Evolutionary conservation across 176 grass and related monocot species (phyloP), one percentile per base, ranked within the genome.

Genomic region (Bromus sterilis): DNA sequence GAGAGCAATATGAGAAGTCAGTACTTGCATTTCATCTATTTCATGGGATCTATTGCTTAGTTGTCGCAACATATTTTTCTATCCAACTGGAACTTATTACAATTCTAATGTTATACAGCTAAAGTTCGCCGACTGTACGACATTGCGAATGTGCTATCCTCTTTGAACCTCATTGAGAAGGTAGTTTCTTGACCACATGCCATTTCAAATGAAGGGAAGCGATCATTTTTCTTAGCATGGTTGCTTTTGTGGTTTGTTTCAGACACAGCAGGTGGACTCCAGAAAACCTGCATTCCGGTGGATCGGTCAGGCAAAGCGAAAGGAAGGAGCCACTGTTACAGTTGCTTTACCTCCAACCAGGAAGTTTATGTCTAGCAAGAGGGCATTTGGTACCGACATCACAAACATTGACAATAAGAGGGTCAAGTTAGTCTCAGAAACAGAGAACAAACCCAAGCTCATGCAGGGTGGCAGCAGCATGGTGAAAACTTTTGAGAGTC

Each of bases 241-340:
- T 40, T 77, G 75, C 51, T 85, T 77, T 10, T 23, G 40, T 71
- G 40, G 49, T 77, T 55, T 66, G 44, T 90, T 88, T 31, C 83
- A 98, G 95, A 93, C 84, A 6, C 92, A 92, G 5, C 90, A 98
- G 75, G 25, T 46, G 4, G 92, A 98, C 15, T 82, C 95, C 34
- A 83, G 92, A 83, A 98, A 95, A 66, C 95, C 92, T 20, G 95
- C 92, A 21, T 98, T 94, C 84, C 90, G 95, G 24, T 98, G 95
- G 95, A 46, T 98, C 31, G 95, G 95, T 44, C 33, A 80, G 42
- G 76, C 83, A 74, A 89, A 84, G 77, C 76, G 33, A 86, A 90
- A 78, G 60, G 59, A 65, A 84, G 66, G 26, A 43, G 82, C n/a
- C 71, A 53, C 11, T 78, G 58, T 63, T 44, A 66, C 10, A 1